phyloP scores from a whole-genome alignment of 306 rosid genomes.

The Sicyos baderoa region DNA sequence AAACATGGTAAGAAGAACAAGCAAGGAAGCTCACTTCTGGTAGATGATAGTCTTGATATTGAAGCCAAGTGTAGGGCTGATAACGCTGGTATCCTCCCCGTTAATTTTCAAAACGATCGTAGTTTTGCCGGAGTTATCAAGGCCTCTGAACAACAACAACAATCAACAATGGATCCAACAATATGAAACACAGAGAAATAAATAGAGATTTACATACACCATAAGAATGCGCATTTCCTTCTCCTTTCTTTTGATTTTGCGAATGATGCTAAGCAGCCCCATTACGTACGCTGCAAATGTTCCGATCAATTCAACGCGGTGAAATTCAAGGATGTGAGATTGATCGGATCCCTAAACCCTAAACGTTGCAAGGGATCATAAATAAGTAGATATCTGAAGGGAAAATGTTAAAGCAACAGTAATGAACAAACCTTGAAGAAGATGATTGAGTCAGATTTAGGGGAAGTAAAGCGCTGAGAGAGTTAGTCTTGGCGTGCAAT shows the following conservation, averaged over 20 bases:
- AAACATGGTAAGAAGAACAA: not conserved
- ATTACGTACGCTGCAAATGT: slow-evolving; percentile 23
- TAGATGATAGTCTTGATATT: slow-evolving; percentile 85
- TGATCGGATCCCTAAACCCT: not conserved
- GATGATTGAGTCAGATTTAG: not conserved
- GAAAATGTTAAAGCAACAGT: not conserved
- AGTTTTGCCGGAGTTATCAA: slow-evolving; percentile 90
- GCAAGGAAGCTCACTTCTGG: slow-evolving; percentile 44
- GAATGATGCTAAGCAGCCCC: slow-evolving; percentile 82
- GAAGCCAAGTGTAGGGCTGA: slow-evolving; percentile 92
- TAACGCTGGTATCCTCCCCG: slow-evolving; percentile 89
- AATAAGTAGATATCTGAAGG: not conserved
- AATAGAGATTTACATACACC: slow-evolving; percentile 47
- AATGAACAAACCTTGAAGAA: not conserved
- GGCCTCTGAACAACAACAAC: slow-evolving; percentile 43
- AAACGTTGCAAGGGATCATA: not conserved
- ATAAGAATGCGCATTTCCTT: slow-evolving; percentile 87
- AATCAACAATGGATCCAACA: slow-evolving; percentile 1
- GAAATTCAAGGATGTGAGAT: slow-evolving; percentile 3
- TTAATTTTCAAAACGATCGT: slow-evolving; percentile 83
- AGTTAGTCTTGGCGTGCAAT: too few relatives aligned
- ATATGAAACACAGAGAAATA: not conserved
- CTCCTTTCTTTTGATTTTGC: slow-evolving; percentile 79
- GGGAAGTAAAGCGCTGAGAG: too few relatives aligned
- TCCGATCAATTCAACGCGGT: not conserved